phyloP scores from a whole-genome alignment of 1,284 basidiomycete genomes.

The Psilocybe mexicana region DNA sequence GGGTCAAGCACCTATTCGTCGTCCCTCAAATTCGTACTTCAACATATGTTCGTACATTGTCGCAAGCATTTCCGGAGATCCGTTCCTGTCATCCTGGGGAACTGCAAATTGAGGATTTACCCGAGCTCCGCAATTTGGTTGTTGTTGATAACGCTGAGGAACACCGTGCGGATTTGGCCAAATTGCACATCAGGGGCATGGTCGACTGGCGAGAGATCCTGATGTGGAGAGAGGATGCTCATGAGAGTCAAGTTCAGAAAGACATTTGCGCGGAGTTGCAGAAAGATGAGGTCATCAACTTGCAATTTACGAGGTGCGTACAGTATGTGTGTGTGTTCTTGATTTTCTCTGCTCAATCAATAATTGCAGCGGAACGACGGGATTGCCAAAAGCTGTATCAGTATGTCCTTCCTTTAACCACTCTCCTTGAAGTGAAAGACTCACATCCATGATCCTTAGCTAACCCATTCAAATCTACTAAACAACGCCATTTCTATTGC shows the following conservation, averaged over 20 bases:
- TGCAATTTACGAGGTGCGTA: slow-evolving; percentile 79
- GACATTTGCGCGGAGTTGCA: slow-evolving; percentile 40
- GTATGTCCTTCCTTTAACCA: slow-evolving; percentile 38
- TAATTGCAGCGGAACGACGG: slow-evolving; percentile 70
- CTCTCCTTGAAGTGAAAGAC: background rate
- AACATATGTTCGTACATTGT: slow-evolving; percentile 59
- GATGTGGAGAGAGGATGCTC: slow-evolving; percentile 56
- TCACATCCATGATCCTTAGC: slow-evolving; percentile 35
- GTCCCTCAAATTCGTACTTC: slow-evolving; percentile 73
- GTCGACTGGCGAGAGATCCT: slow-evolving; percentile 70
- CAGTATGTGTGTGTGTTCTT: background rate
- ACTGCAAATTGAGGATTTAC: slow-evolving; percentile 63
- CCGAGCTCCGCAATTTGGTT: slow-evolving; percentile 65
- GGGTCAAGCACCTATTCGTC: slow-evolving; percentile 71
- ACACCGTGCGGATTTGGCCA: slow-evolving; percentile 37
- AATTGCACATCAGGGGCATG: slow-evolving; percentile 47
- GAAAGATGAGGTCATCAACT: slow-evolving; percentile 74
- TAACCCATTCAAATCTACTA: slow-evolving; percentile 76
- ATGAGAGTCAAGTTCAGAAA: slow-evolving; percentile 42
- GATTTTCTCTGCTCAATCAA: background rate
- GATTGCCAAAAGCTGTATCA: slow-evolving; percentile 76
- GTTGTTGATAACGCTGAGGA: slow-evolving; percentile 65
- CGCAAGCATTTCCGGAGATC: slow-evolving; percentile 62
- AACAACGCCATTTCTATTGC: slow-evolving; percentile 79
- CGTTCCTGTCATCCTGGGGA: slow-evolving; percentile 47